Base-by-base conservation (phyloP, 2,329 filamentous ascomycete species). In the Fusarium phyllophilum region DNA sequence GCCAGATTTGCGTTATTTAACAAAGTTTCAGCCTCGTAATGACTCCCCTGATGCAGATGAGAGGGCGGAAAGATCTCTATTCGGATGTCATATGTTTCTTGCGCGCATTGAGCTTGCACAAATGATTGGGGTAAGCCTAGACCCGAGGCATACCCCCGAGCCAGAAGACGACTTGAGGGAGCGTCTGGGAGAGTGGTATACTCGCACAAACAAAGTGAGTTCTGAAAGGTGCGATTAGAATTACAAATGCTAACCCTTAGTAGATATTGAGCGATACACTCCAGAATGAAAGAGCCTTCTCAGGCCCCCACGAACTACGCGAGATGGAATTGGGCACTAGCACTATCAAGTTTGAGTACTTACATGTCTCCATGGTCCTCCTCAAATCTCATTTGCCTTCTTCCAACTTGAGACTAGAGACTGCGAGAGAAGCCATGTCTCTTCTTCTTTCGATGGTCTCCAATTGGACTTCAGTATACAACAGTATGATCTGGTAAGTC, bases 321-420 rank as follows among this genome's bases (percentile, higher is more conserved):
- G 65, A 70, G 22, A 70, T 70, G 65, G 11, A 18, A 51, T n/a
- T 70, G 0, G 65, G 65, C 5, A 70, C 68, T 4, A 55, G 20
- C 22, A 65, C 48, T 7, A 15, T 64, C 1, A 61, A 42, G 6
- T 68, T 65, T 34, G 59, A 70, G 17, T 68, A 68, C 9, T 13
- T 65, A 2, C 55, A 70, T 7, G 20, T 46, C 3, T 20, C 36
- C 0, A 56, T 68, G 34, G n/a, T 56, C 10, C 15, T 68, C 6
- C 44, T 12, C 4, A 55, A 42, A 8, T 8, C 17, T 13, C 55
- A 61, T 14, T 3, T 33, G 18, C 33, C 36, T 22, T 44, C 20
- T 12, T 11, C 8, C 1, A n/a, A 1, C 4, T 13, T 38, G n/a
- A 56, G 59, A 42, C 39, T 57, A 2, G 48, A 36, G 11, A 41